Evolutionary conservation across 495 filamentous ascomycete genomes (phyloP).

Genomic region (Aspergillus hancockii): DNA sequence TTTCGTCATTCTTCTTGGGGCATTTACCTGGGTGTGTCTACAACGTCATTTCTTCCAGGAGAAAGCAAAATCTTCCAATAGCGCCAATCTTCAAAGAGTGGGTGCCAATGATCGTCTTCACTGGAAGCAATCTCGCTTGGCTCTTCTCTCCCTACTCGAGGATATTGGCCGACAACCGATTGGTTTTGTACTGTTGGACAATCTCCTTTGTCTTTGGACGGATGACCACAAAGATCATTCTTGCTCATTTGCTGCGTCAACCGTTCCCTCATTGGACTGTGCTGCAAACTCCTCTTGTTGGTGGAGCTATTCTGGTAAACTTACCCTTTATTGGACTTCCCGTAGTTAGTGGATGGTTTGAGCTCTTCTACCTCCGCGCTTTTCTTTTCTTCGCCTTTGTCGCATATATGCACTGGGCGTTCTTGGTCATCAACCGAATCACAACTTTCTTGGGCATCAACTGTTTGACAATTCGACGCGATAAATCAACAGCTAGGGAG

Average conservation of each 20-base stretch:
- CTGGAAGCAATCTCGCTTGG: conserved; percentile 73
- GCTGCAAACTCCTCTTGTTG: conserved; percentile 80
- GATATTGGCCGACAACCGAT: conserved; percentile 74
- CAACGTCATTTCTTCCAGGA: conserved; percentile 79
- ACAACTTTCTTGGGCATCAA: conserved; percentile 91
- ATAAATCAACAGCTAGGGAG: conserved; percentile 47
- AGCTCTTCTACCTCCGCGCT: conserved; percentile 76
- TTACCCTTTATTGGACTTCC: conserved; percentile 76
- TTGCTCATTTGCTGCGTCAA: conserved; percentile 89
- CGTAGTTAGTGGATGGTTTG: conserved; percentile 55
- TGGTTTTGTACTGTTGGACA: conserved; percentile 89
- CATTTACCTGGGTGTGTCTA: conserved; percentile 80
- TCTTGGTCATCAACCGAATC: conserved; percentile 86
- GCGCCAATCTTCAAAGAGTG: conserved; percentile 89
- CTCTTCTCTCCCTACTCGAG: conserved; percentile 83
- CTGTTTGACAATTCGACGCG: conserved; percentile 81
- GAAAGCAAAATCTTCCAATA: conserved; percentile 70
- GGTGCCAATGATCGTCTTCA: conserved; percentile 86
- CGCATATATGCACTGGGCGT: conserved; percentile 90
- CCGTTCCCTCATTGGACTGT: conserved; percentile 97
- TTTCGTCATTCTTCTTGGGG: conserved; percentile 68
- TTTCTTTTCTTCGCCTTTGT: conserved; percentile 81
- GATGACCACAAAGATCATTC: conserved; percentile 99
- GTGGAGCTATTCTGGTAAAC: conserved; percentile 81
- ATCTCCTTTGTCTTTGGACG: conserved; percentile 98